Conservation (phyloP, 2,329 filamentous ascomycete species). For the Cladophialophora yegresii region DNA sequence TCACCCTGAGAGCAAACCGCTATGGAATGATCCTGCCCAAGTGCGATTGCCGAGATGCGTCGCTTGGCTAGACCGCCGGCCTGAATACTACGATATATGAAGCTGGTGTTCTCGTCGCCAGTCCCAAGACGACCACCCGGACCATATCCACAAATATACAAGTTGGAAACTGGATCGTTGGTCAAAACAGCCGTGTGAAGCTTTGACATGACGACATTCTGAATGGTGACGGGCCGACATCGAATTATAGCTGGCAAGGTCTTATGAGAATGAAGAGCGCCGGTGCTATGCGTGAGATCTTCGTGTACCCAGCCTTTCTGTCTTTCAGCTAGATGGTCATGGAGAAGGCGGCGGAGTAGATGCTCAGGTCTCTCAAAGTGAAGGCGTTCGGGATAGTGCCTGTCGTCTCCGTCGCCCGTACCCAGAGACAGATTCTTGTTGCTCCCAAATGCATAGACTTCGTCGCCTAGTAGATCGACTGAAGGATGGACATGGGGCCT, state of each 20-base stretch:
- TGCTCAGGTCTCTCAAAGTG: slow-evolving; percentile 73
- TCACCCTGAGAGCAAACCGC: slow-evolving; percentile 84
- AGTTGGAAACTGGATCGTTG: slow-evolving; percentile 80
- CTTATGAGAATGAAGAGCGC: slow-evolving; percentile 44
- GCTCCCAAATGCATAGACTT: slow-evolving; percentile 91
- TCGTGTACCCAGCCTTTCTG: slow-evolving; percentile 41
- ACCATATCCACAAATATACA: slow-evolving; percentile 91
- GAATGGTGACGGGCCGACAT: slow-evolving; percentile 71
- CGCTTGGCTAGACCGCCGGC: slow-evolving; percentile 71
- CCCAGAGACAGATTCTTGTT: slow-evolving; percentile 94
- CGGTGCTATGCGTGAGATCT: slow-evolving; percentile 29
- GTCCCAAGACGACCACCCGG: slow-evolving; percentile 85
- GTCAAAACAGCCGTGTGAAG: slow-evolving; percentile 88
- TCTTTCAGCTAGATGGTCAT: slow-evolving; percentile 59
- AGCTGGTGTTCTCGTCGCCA: slow-evolving; percentile 86
- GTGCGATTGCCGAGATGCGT: slow-evolving; percentile 72
- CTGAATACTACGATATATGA: slow-evolving; percentile 80
- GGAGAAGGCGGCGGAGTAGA: slow-evolving; percentile 71
- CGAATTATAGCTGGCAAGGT: slow-evolving; percentile 73
- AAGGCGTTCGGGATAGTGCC: slow-evolving; percentile 88
- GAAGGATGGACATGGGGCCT: slow-evolving; percentile 41
- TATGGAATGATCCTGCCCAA: slow-evolving; percentile 89
- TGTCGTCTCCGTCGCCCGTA: slow-evolving; percentile 92
- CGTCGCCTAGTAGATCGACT: slow-evolving; percentile 65
- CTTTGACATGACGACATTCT: slow-evolving; percentile 85